phyloP scores from a whole-genome alignment of 352 stramenopile genomes.

The Phytophthora aleatoria region DNA sequence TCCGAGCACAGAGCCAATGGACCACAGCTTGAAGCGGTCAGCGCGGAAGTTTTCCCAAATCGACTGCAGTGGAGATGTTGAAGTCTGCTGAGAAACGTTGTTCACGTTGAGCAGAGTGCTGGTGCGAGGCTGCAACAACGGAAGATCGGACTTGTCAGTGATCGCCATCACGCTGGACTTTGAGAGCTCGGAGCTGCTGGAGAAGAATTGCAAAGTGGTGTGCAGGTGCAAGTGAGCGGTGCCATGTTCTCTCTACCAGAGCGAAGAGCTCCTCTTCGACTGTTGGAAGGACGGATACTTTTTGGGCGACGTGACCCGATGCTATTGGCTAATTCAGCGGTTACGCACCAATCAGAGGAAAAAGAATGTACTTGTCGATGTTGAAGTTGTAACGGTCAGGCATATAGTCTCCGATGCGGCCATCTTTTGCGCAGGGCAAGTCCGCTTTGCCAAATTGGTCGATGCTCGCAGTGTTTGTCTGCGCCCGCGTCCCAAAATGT shows the following conservation, averaged over 20 bases:
- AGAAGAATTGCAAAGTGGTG: conserved; percentile 27
- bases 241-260: conserved; percentile 16
- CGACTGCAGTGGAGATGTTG: conserved; percentile 20
- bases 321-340: conserved; percentile 13
- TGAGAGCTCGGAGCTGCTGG: not conserved
- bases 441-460: not conserved
- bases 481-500: conserved; percentile 3
- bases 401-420: not conserved
- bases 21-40: conserved; percentile 44
- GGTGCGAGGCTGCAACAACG: conserved; percentile 40
- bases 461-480: not conserved
- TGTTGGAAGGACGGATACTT: conserved; percentile 31
- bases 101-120: conserved; percentile 12
- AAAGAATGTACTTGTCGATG: conserved; percentile 20
- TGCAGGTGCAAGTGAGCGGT: not conserved
- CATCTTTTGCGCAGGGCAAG: no score
- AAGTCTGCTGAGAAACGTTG: conserved; percentile 13
- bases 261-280: conserved; percentile 19
- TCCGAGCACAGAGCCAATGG: conserved; percentile 48
- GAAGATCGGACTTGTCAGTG: conserved; percentile 39
- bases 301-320: conserved; percentile 12
- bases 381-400: conserved; percentile 21
- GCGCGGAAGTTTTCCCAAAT: conserved; percentile 27
- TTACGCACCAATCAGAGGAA: conserved; percentile 22
- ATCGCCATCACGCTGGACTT: conserved; percentile 23